Evolutionary conservation across 352 stramenopile species (phyloP), one percentile per base, ranked within the genome.

Genomic region (Globisporangium recalcitrans): DNA sequence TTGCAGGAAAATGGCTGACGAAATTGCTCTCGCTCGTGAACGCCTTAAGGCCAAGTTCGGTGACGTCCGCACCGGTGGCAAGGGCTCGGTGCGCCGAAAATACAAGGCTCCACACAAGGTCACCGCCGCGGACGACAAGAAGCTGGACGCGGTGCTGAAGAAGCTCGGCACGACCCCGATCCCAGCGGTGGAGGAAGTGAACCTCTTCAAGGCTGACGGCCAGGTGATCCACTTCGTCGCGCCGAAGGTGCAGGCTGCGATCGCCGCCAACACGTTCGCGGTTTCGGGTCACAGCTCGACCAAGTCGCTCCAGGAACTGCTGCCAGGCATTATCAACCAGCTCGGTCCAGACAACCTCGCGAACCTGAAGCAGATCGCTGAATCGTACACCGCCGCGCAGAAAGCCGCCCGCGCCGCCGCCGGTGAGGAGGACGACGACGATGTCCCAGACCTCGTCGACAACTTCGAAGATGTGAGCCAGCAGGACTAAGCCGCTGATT

Each of bases 131-230:
- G 97, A 98, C 72, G 97, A 99, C 81, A 98, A 97, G 74, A 99
- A 99, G 82, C 90, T 99, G 40, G 86, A 85, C 61, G 92, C 87
- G 27, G 96, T 95, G 47, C 79, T 99, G 29, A 99, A 99, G 89
- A 98, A 98, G 82, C 88, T 99, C 51, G 94, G 95, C 53, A 93
- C 98, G 63, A 99, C 95, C 46, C 97, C 95, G 74, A 99, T 99
- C 72, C 96, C 96, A 27, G 97, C 91, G 63, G 98, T 99, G 60
- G 97, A 99, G 76, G 97, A 99, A 76, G 97, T 99, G 48, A 99
- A 99, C 81, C 93, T 99, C 69, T 99, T 99, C 90, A 98, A 98
- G 86, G 91, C 97, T 8, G 97, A 99, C 64, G 96, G 97, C 70
- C 97, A 98, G 71, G 96, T 99, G 21, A 98, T 99, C 76, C 97